Evolutionary conservation across 345 rosid genomes (phyloP), one percentile per base, ranked within the genome.

Genomic region (Heritiera fomes): DNA sequence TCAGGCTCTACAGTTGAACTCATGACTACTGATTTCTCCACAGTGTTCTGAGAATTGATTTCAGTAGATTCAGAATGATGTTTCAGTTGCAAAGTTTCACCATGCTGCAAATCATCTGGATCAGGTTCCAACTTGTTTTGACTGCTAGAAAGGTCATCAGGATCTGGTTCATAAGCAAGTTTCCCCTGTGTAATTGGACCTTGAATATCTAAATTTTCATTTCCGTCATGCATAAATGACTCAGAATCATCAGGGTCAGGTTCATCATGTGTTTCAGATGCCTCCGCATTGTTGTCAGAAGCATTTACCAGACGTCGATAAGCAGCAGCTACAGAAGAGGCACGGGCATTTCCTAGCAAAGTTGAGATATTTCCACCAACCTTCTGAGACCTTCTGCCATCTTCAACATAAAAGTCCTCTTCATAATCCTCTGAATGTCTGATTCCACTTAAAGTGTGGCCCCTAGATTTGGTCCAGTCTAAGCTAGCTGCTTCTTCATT

Each of bases 401-500:
- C 89, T 76, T 79, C 80, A 58, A 61, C 79, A 60, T 79, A 71
- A 30, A 62, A 72, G 28, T 88, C 90, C 59, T 89, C 91, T 18
- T 87, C 91, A 77, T 82, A 53, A 65, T 82, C 77, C 55, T 79
- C 80, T 53, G 76, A 69, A 75, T 49, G 59, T 58, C 75, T 80
- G 47, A 84, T 75, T 78, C 88, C 90, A 72, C 81, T 88, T 79
- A 94, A 83, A 43, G 90, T 89, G 75, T 90, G 92, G 71, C 94
- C 91, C 64, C 80, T 89, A 71, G 98, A 89, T 88, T 89, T 94
- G 66, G 98, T 91, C 98, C 99, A 96, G 81, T 96, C 97, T 81
- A 96, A 88, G 83, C 87, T 86, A 68, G 76, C 85, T 79, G 92
- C 94, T 90, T 94, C 98, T 87, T 89, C 86, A 76, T 93, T 94